Percentiles rank a stretch among this genome's conserved stretches.
Evolutionary conservation across 2,329 filamentous ascomycete genomes (phyloP).

Genomic region (Aspergillus sp.): DNA sequence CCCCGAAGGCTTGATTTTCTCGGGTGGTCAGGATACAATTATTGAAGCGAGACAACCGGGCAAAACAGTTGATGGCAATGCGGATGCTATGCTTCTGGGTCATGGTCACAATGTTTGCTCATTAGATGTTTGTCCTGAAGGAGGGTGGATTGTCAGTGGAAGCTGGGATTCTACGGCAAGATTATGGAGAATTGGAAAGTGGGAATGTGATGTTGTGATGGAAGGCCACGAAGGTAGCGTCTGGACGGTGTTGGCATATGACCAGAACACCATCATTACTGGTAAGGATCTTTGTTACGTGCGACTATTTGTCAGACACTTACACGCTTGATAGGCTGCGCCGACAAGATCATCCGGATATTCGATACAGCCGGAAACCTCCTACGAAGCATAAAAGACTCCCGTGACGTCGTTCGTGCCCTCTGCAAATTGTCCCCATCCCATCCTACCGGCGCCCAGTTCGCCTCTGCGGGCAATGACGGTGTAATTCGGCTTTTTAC

Average conservation of each 20-base stretch:
- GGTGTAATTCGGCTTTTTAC: slow-evolving; percentile 84
- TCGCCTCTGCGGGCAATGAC: slow-evolving; percentile 92
- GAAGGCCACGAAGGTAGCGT: slow-evolving; percentile 74
- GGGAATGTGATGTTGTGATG: slow-evolving; percentile 68
- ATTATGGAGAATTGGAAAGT: slow-evolving; percentile 78
- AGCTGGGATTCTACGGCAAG: slow-evolving; percentile 89
- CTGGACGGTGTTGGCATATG: slow-evolving; percentile 84
- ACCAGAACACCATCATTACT: slow-evolving; percentile 73
- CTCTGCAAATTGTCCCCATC: slow-evolving; percentile 69
- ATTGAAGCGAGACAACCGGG: slow-evolving; percentile 78
- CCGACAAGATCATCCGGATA: slow-evolving; percentile 81
- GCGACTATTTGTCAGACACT: slow-evolving; percentile 5
- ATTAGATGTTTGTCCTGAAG: slow-evolving; percentile 67
- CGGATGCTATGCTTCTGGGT: slow-evolving; percentile 77
- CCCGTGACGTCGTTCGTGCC: slow-evolving; percentile 79
- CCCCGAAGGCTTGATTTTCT: slow-evolving; percentile 74
- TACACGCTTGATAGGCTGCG: slow-evolving; percentile 54
- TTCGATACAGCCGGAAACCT: slow-evolving; percentile 63
- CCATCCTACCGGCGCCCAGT: slow-evolving; percentile 78
- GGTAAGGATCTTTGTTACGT: slow-evolving; percentile 29
- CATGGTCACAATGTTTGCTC: slow-evolving; percentile 85
- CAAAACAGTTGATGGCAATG: slow-evolving; percentile 62
- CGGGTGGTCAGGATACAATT: slow-evolving; percentile 84
- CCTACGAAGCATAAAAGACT: slow-evolving; percentile 58
- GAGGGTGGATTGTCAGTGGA: slow-evolving; percentile 74